Conservation (phyloP, 2,329 filamentous ascomycete genomes). For the Fonsecaea pedrosoi region DNA sequence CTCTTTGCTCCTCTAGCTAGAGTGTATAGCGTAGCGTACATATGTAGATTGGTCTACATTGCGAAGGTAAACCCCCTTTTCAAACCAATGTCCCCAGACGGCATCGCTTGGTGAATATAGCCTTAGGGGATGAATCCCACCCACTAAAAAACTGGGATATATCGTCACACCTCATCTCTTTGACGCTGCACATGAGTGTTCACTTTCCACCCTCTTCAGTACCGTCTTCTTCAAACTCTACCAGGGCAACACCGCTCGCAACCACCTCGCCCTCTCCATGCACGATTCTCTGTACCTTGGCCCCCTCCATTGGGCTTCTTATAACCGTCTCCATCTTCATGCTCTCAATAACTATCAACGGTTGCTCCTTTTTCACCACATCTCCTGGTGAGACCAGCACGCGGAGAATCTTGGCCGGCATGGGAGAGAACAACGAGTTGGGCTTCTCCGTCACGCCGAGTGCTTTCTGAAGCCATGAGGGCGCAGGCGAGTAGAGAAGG, state of each 20-base stretch:
- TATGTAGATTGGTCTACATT: no score
- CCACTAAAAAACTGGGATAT: not conserved
- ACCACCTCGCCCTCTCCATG: constrained; percentile 82
- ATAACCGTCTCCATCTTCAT: constrained; percentile 93
- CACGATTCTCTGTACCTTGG: constrained; percentile 71
- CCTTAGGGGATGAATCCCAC: not conserved
- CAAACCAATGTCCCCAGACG: not conserved
- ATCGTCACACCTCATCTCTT: not conserved
- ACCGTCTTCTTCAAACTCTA: constrained; percentile 68
- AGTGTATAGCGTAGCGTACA: not conserved
- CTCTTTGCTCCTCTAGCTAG: not conserved
- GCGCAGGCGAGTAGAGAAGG: constrained; percentile 62
- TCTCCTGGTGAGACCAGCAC: constrained; percentile 87
- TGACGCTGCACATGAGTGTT: not conserved
- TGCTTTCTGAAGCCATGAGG: constrained; percentile 85
- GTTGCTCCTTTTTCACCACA: constrained; percentile 80
- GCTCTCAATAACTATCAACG: constrained; percentile 87
- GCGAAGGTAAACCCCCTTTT: no score
- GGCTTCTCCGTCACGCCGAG: constrained; percentile 79
- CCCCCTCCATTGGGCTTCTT: constrained; percentile 73
- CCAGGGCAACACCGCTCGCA: constrained; percentile 76
- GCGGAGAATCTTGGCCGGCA: constrained; percentile 95
- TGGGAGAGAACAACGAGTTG: constrained; percentile 87
- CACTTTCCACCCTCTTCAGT: not conserved
- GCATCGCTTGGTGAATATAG: not conserved